These are phyloP conservation scores for Arthrinium phaeospermum DNA, from an alignment of 2,329 filamentous ascomycete genomes.

Conservation along the genomic window DNA sequence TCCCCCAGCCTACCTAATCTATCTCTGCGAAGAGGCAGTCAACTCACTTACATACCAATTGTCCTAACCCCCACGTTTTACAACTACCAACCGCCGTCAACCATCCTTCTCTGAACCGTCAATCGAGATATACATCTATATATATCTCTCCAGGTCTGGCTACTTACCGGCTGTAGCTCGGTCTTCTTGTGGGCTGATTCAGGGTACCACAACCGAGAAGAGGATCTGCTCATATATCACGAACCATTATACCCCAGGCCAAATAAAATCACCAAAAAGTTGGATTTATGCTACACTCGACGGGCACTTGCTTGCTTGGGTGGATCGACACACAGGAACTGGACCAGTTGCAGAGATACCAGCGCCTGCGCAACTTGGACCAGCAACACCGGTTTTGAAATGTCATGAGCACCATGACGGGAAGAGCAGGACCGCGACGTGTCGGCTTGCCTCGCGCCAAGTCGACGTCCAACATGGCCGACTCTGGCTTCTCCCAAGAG, in stretches of 20 bases:
- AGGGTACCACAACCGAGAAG: not conserved
- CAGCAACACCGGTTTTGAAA: not conserved
- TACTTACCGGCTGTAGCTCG: constrained; percentile 7
- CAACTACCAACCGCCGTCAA: not conserved
- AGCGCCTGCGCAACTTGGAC: not conserved
- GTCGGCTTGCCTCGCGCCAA: constrained; percentile 33
- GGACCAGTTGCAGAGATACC: not conserved
- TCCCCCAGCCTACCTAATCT: not conserved
- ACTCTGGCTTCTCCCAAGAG: constrained; percentile 22
- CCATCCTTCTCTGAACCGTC: not conserved
- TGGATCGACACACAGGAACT: not conserved
- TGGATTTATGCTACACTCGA: not conserved
- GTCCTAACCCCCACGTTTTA: not conserved
- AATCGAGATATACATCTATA: not conserved
- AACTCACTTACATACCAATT: too few species aligned
- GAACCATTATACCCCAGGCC: not conserved
- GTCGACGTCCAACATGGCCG: constrained; percentile 35
- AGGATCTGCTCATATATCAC: not conserved
- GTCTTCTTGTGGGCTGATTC: not conserved
- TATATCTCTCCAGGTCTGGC: not conserved
- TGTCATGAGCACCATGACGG: constrained; percentile 17
- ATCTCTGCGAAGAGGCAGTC: not conserved
- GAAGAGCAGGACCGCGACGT: constrained; percentile 21
- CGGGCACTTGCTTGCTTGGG: not conserved
- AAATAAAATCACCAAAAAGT: not conserved